Conservation (phyloP, 257 asterid genomes). For the Nicotiana sylvestris region DNA sequence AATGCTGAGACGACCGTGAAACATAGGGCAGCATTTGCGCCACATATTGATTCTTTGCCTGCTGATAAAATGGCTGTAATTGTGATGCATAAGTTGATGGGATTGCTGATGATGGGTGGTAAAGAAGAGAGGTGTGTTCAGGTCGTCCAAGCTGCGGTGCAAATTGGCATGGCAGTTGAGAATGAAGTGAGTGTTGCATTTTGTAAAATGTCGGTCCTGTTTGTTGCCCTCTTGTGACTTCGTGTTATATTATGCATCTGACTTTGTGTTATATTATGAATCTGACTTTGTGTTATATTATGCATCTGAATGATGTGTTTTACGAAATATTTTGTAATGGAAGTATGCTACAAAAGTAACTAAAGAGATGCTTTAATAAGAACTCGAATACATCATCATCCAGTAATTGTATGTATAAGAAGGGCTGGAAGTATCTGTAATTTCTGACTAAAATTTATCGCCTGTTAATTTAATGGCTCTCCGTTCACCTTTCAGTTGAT, state of each 20-base stretch:
- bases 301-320: background rate
- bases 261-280: background rate
- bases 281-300: background rate
- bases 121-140: slow-evolving; percentile 73
- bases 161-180: slow-evolving; percentile 80
- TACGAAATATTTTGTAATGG: background rate
- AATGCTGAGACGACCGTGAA: slow-evolving; percentile 50
- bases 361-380: background rate
- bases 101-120: slow-evolving; percentile 84
- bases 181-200: slow-evolving; percentile 60
- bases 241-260: background rate
- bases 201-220: background rate
- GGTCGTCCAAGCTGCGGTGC: slow-evolving; percentile 85
- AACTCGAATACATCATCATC: background rate
- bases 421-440: background rate
- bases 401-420: background rate
- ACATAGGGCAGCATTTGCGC: slow-evolving; percentile 63
- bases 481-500: slow-evolving; percentile 8
- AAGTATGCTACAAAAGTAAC: background rate
- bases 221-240: background rate
- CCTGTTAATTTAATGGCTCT: background rate
- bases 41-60: slow-evolving; percentile 61
- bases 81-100: slow-evolving; percentile 95
- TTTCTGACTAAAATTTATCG: background rate
- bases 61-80: slow-evolving; percentile 94